Evolutionary conservation across 2,329 filamentous ascomycete genomes (phyloP).

Genomic region (Emericellopsis atlantica): DNA sequence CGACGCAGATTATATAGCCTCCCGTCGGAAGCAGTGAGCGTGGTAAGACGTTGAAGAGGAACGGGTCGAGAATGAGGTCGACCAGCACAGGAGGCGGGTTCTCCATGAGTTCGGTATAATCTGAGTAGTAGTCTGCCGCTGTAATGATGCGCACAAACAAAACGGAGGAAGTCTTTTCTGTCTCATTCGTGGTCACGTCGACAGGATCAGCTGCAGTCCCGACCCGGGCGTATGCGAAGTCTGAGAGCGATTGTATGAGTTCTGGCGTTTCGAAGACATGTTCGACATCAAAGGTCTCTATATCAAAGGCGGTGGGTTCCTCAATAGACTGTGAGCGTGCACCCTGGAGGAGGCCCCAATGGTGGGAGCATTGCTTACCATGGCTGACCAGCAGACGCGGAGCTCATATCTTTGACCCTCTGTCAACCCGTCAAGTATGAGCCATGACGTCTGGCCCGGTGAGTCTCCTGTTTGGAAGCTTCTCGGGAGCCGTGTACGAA

Average conservation of each 20-base stretch:
- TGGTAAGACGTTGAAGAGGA: constrained; percentile 66
- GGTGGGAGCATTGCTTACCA: constrained; percentile 43
- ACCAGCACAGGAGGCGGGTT: constrained; percentile 60
- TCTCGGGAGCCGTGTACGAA: constrained; percentile 54
- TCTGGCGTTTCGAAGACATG: constrained; percentile 48
- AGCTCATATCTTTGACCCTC: constrained; percentile 75
- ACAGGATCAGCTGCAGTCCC: too few species aligned
- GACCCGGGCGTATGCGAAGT: constrained; percentile 37
- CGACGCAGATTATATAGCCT: constrained; percentile 53
- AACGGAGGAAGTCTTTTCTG: constrained; percentile 29
- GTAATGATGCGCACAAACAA: constrained; percentile 65
- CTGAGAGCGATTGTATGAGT: constrained; percentile 52
- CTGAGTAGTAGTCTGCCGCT: constrained; percentile 75
- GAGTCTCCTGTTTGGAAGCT: constrained; percentile 37
- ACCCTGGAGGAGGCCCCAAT: neutral
- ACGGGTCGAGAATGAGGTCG: constrained; percentile 81
- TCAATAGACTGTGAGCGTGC: constrained; percentile 21
- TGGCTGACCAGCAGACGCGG: constrained; percentile 86
- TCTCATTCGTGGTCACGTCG: constrained; percentile 1
- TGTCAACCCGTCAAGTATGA: constrained; percentile 59
- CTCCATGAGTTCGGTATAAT: constrained; percentile 62
- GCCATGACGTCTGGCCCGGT: constrained; percentile 60
- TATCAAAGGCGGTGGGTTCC: constrained; percentile 75
- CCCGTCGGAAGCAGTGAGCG: constrained; percentile 62
- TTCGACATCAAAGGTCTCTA: constrained; percentile 51